Conservation (phyloP, 1,284 basidiomycete species). For the Ceratobasidium theobromae region DNA sequence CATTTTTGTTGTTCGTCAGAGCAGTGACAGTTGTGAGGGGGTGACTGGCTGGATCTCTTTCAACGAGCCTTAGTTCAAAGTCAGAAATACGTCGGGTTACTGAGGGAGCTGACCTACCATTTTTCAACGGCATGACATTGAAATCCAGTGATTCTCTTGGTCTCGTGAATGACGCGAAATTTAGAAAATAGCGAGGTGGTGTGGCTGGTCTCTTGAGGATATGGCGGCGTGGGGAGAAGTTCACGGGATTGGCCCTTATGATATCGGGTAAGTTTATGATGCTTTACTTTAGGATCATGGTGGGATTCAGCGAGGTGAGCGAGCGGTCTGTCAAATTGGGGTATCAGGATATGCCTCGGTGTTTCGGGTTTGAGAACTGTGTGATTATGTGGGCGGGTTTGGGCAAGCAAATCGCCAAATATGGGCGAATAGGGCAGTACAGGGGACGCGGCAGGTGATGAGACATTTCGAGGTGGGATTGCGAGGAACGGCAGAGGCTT, state of each 20-base stretch:
- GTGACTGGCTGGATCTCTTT: slow-evolving; percentile 53
- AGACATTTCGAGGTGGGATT: slow-evolving; percentile 6
- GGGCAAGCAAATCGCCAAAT: neutral
- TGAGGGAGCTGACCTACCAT: slow-evolving; percentile 52
- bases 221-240: neutral
- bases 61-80: slow-evolving; percentile 57
- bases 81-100: neutral
- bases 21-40: slow-evolving; percentile 61
- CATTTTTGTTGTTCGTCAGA: slow-evolving; percentile 67
- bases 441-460: slow-evolving; percentile 19
- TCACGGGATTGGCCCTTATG: slow-evolving; percentile 26
- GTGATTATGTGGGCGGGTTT: slow-evolving; percentile 15
- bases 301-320: neutral
- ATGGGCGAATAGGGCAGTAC: slow-evolving; percentile 23
- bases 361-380: slow-evolving; percentile 18
- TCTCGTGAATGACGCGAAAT: slow-evolving; percentile 20
- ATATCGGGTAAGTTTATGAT: slow-evolving; percentile 24
- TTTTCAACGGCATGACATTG: slow-evolving; percentile 82
- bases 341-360: slow-evolving; percentile 25
- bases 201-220: slow-evolving; percentile 1
- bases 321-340: slow-evolving; percentile 25
- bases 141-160: slow-evolving; percentile 52
- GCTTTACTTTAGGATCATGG: neutral
- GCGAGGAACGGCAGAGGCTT: slow-evolving; percentile 26
- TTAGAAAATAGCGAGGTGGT: slow-evolving; percentile 5